phyloP scores from a whole-genome alignment of 805 yeast species.

The Candida cerambycidarum region DNA sequence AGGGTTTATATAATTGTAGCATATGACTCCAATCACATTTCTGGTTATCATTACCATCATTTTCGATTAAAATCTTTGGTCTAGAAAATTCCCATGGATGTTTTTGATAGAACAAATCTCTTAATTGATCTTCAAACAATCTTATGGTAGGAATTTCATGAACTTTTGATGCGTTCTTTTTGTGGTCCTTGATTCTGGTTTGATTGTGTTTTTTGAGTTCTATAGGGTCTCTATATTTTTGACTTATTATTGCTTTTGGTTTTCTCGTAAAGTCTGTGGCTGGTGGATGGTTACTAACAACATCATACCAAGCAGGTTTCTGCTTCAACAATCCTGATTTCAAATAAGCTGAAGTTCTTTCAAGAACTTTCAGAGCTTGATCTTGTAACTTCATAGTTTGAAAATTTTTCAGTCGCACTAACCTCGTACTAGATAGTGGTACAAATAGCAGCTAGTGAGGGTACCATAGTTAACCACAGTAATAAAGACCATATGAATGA shows the following conservation, averaged over 20 bases:
- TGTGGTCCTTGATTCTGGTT: conserved; percentile 46
- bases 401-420: conserved; percentile 8
- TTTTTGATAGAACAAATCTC: conserved; percentile 80
- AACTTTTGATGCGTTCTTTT: conserved; percentile 41
- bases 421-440: background rate
- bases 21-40: conserved; percentile 77
- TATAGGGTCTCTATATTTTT: conserved; percentile 31
- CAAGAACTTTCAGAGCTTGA: conserved; percentile 72
- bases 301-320: conserved; percentile 89
- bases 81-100: conserved; percentile 98
- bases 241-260: conserved; percentile 30
- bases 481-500: conserved; percentile 2
- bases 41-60: conserved; percentile 55
- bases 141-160: conserved; percentile 53
- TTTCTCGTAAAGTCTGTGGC: conserved; percentile 55
- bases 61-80: conserved; percentile 82
- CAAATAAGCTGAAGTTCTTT: conserved; percentile 76
- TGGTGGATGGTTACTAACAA: conserved; percentile 83
- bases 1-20: conserved; percentile 66
- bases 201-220: conserved; percentile 18
- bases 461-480: no score
- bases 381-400: conserved; percentile 61
- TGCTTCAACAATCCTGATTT: conserved; percentile 63
- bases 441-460: no score
- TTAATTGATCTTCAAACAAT: conserved; percentile 75